phyloP scores from a whole-genome alignment of 305 asterid species.

The Ilex paraguariensis region DNA sequence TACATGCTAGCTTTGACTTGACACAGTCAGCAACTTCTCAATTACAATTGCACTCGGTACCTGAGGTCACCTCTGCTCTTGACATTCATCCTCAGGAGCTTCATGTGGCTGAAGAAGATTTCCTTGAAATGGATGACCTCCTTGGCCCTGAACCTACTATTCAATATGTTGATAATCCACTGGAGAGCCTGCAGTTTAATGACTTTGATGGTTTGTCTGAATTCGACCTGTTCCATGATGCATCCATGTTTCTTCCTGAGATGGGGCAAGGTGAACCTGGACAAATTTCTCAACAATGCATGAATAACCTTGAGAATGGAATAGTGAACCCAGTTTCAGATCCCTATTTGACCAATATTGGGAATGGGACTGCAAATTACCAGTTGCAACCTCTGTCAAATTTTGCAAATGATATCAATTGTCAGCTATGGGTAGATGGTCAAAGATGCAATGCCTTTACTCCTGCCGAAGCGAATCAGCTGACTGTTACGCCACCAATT shows the following conservation, averaged over 20 bases:
- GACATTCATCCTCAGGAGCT: not conserved
- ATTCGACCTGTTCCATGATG: constrained; percentile 55
- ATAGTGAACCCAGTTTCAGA: constrained; percentile 21
- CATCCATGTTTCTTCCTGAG: constrained; percentile 29
- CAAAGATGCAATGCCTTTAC: constrained; percentile 34
- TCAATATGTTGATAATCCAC: constrained; percentile 17
- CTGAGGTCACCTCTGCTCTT: constrained; percentile 7
- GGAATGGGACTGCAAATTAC: constrained; percentile 20
- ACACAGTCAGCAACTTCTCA: constrained; percentile 3
- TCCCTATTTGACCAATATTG: constrained; percentile 21
- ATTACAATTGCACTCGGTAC: constrained; percentile 2
- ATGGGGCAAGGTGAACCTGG: constrained; percentile 29
- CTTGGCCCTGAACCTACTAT: constrained; percentile 29
- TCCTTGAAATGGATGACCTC: constrained; percentile 74
- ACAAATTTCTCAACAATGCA: constrained; percentile 24
- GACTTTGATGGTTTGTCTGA: constrained; percentile 50
- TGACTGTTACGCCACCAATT: constrained; percentile 26
- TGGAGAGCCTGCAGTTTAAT: constrained; percentile 33
- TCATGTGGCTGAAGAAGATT: constrained; percentile 20
- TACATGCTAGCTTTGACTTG: constrained; percentile 8
- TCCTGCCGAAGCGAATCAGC: constrained; percentile 33
- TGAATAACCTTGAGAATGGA: constrained; percentile 24
- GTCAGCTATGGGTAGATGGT: constrained; percentile 44
- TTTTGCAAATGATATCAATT: constrained; percentile 24
- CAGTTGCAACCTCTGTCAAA: constrained; percentile 26